Evolutionary conservation across 2,329 filamentous ascomycete species (phyloP), one percentile per base, ranked within the genome.

Genomic region (Macrophomina phaseolina): DNA sequence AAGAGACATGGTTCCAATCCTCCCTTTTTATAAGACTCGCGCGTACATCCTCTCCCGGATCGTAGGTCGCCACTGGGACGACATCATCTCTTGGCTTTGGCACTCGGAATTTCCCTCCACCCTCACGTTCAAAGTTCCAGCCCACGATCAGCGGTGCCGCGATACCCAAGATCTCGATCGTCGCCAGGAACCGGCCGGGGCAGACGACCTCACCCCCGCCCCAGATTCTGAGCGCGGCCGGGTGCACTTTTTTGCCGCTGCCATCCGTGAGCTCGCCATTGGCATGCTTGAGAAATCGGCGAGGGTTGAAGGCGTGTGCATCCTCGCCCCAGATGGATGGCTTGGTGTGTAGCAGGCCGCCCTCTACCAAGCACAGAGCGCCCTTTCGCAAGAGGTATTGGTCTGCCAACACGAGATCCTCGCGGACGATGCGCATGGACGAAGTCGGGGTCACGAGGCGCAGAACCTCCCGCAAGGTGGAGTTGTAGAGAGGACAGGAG

Each of bases 331-430:
- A 85, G 63, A 84, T 78, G 0, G 73, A 69, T 7, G 70, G 63
- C 23, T 81, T 76, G 2, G 73, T 70, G 67, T 85, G 83, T 14
- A 83, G 78, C 4, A 82, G 76, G 9, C 79, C 78, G 12, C 79
- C 79, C 0, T 80, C 78, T 38, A 85, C 79, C 69, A 84, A 81
- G 5, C 85, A 76, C 1, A 83, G 69, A 4, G 76, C 73, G 23
- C 76, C 77, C 48, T 81, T 81, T 61, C 78, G 78, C 18, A 85
- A 74, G 0, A 90, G 73, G 40, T 81, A 78, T 1, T 84, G 80
- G 73, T 87, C 89, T 3, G 78, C 76, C 74, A 4, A 79, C 70
- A 79, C 64, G 1, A 80, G 82, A 55, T 85, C 83, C 45, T 76
- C 69, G 14, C 76, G 69, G n/a, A 84, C 78, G 9, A 75, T 73